phyloP scores from a whole-genome alignment of 352 stramenopile genomes.

The Phytopythium ostracodes region DNA sequence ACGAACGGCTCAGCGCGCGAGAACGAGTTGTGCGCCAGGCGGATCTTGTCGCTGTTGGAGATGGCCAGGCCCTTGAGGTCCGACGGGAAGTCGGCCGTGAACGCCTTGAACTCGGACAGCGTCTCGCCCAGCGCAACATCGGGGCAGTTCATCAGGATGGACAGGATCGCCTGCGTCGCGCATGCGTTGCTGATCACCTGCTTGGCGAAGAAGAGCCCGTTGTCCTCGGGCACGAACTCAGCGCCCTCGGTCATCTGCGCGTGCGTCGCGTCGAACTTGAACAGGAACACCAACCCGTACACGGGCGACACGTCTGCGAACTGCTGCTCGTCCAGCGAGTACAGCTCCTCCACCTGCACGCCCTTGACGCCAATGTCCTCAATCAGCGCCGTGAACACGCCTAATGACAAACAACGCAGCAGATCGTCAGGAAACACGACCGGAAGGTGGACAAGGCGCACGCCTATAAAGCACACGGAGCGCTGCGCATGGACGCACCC shows the following conservation, averaged over 20 bases:
- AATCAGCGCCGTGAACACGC: constrained; percentile 91
- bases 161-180: constrained; percentile 96
- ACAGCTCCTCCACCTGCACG: constrained; percentile 94
- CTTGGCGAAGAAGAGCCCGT: constrained; percentile 94
- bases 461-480: background rate
- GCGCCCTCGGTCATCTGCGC: constrained; percentile 21
- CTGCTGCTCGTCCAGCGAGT: constrained; percentile 87
- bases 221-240: constrained; percentile 29
- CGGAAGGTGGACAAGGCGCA: background rate
- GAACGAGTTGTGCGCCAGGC: constrained; percentile 82
- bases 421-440: background rate
- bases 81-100: constrained; percentile 70
- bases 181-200: constrained; percentile 96
- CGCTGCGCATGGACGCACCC: constrained; percentile 18
- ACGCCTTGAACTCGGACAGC: constrained; percentile 74
- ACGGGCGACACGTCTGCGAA: constrained; percentile 71
- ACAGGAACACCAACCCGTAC: constrained; percentile 95
- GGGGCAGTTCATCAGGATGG: constrained; percentile 91
- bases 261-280: constrained; percentile 89
- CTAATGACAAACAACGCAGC: constrained; percentile 14
- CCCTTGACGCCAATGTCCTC: constrained; percentile 91
- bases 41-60: constrained; percentile 85
- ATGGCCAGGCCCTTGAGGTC: constrained; percentile 85
- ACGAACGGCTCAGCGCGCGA: constrained; percentile 77
- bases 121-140: constrained; percentile 64